phyloP scores from a whole-genome alignment of 441 rosid species.

The Erysimum pusillum region DNA sequence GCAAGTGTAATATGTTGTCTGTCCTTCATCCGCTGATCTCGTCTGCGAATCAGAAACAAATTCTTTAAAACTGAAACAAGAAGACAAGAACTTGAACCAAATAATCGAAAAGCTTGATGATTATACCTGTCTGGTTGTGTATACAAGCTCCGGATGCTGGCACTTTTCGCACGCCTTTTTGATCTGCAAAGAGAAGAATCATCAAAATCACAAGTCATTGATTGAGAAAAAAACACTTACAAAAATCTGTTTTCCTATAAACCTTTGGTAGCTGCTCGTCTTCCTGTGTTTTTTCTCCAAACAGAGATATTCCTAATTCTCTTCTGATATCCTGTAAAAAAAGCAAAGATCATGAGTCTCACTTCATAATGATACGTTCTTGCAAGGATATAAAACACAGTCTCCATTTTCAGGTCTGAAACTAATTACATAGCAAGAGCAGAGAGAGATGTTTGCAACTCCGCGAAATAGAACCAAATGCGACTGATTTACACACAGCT shows the following conservation, averaged over 20 bases:
- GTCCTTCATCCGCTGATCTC: slow-evolving; percentile 46
- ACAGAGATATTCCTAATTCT: slow-evolving; percentile 49
- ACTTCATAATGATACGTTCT: background rate
- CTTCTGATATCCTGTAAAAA: slow-evolving; percentile 48
- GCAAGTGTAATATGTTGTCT: slow-evolving; percentile 46
- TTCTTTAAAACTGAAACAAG: background rate
- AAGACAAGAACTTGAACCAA: background rate
- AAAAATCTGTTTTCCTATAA: background rate
- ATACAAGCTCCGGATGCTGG: slow-evolving; percentile 52
- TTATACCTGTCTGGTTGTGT: slow-evolving; percentile 49
- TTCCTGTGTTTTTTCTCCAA: slow-evolving; percentile 44
- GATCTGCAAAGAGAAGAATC: slow-evolving; percentile 37
- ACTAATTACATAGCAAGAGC: background rate
- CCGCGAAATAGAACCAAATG: background rate
- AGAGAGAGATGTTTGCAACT: background rate
- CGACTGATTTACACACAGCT: background rate
- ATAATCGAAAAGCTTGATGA: background rate
- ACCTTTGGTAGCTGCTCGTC: slow-evolving; percentile 50
- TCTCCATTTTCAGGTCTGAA: background rate
- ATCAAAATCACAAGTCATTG: background rate
- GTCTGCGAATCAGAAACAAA: slow-evolving; percentile 36
- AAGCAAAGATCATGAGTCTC: slow-evolving; percentile 6
- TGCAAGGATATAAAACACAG: background rate
- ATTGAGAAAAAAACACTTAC: background rate
- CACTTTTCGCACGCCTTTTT: slow-evolving; percentile 52